These are phyloP conservation scores for Eucalyptus pauciflora DNA, from an alignment of 345 rosid genomes.

Conservation along the genomic window DNA sequence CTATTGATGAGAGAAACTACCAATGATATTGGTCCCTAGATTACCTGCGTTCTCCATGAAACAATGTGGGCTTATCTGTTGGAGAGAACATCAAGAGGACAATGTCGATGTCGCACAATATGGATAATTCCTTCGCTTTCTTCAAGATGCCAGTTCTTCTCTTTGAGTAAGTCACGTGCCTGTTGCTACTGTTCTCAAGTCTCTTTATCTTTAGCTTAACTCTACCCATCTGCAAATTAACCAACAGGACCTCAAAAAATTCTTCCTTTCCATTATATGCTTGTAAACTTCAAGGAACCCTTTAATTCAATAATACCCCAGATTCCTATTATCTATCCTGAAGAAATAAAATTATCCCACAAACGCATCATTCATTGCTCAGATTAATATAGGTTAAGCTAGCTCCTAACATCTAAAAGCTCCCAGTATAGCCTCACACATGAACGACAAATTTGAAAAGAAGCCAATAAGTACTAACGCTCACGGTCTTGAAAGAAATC, in stretches of 20 bases:
- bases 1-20: not conserved
- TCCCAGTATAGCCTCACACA: not conserved
- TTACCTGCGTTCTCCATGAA: slow-evolving; percentile 72
- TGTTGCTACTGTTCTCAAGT: slow-evolving; percentile 61
- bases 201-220: slow-evolving; percentile 81
- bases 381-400: not conserved
- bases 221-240: slow-evolving; percentile 64
- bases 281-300: not conserved
- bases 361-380: not conserved
- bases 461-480: not conserved
- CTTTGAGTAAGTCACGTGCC: slow-evolving; percentile 81
- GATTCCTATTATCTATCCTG: not conserved
- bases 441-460: not conserved
- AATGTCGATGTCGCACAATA: slow-evolving; percentile 74
- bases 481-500: not conserved
- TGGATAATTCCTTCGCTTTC: slow-evolving; percentile 85
- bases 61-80: slow-evolving; percentile 56
- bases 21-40: not conserved
- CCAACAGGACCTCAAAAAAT: not conserved
- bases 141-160: slow-evolving; percentile 76
- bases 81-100: slow-evolving; percentile 92
- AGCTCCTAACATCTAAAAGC: not conserved
- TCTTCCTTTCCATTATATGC: not conserved
- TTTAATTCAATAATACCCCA: not conserved
- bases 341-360: not conserved